These are phyloP conservation scores for Bertia moriformis DNA, from an alignment of 2,329 filamentous ascomycete genomes.

Conservation along the genomic window DNA sequence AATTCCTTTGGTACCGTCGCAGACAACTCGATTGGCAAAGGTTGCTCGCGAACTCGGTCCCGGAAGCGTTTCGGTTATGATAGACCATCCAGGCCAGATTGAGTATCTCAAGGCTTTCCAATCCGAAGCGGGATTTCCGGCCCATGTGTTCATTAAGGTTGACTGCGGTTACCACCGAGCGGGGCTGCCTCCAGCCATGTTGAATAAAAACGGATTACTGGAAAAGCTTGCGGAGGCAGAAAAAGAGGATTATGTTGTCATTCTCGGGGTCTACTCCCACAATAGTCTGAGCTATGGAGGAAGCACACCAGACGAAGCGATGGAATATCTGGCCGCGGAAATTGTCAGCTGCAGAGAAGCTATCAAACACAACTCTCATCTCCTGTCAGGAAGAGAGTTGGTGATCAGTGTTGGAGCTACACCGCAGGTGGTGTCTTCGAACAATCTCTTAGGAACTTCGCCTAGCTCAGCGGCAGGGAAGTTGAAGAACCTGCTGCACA, in stretches of 20 bases:
- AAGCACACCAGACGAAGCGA: constrained; percentile 10
- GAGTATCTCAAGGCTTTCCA: constrained; percentile 12
- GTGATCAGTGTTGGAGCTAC: constrained; percentile 16
- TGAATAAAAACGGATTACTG: constrained; percentile 23
- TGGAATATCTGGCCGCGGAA: constrained; percentile 13
- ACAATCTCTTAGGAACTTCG: constrained; percentile 9
- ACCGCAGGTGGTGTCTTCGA: constrained; percentile 12
- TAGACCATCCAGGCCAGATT: constrained; percentile 39
- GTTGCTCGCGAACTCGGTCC: constrained; percentile 28
- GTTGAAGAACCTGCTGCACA: constrained; percentile 4
- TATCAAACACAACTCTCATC: constrained; percentile 4
- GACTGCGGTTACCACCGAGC: constrained; percentile 52
- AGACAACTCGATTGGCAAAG: constrained; percentile 28
- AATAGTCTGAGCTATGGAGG: constrained; percentile 17
- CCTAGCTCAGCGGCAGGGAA: not conserved
- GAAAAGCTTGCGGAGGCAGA: constrained; percentile 14
- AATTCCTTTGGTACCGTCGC: constrained; percentile 39
- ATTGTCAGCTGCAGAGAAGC: constrained; percentile 15
- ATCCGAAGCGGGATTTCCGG: constrained; percentile 12
- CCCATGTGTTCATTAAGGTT: constrained; percentile 39
- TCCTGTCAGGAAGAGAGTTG: constrained; percentile 7
- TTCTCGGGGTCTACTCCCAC: constrained; percentile 16
- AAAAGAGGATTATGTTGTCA: not conserved
- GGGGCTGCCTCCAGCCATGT: constrained; percentile 28
- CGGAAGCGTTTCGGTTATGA: constrained; percentile 32